These are phyloP conservation scores for Blastocystis sp. DNA, from an alignment of 352 stramenopile species.

Conservation along the genomic window DNA sequence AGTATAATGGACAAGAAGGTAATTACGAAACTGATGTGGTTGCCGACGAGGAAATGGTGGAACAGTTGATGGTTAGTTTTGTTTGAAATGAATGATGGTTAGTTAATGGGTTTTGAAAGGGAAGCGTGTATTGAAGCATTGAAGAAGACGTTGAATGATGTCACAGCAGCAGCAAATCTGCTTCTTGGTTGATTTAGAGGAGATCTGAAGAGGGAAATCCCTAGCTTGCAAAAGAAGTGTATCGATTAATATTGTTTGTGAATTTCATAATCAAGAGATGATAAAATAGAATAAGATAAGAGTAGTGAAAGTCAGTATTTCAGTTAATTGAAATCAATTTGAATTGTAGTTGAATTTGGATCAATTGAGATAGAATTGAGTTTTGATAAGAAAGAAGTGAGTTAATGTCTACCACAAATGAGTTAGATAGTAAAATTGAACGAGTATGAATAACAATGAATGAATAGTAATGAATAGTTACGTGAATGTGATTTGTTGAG, in stretches of 20 bases:
- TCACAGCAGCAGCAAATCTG: not conserved
- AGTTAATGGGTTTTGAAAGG: slow-evolving; percentile 40
- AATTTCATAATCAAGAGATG: too few relatives aligned
- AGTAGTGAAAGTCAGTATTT: too few relatives aligned
- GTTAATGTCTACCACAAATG: slow-evolving; percentile 66
- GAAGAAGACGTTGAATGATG: slow-evolving; percentile 17
- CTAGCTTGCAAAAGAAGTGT: too few relatives aligned
- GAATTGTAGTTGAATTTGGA: too few relatives aligned
- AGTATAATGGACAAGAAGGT: not conserved
- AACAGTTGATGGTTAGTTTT: slow-evolving; percentile 25
- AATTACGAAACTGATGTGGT: not conserved
- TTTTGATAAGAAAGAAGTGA: too few relatives aligned
- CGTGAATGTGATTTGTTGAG: slow-evolving; percentile 89
- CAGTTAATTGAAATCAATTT: too few relatives aligned
- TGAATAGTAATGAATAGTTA: slow-evolving; percentile 67
- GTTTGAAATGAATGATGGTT: not conserved
- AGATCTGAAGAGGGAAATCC: too few relatives aligned
- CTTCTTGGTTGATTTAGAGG: not conserved
- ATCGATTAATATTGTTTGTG: too few relatives aligned
- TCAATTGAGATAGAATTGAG: too few relatives aligned
- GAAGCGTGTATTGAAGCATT: not conserved
- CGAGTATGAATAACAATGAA: slow-evolving; percentile 67
- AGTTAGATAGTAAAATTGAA: slow-evolving; percentile 79
- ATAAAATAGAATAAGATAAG: too few relatives aligned
- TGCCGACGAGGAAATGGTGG: slow-evolving; percentile 2